These are phyloP conservation scores for Ehretia macrophylla DNA, from an alignment of 257 asterid species.

Conservation along the genomic window DNA sequence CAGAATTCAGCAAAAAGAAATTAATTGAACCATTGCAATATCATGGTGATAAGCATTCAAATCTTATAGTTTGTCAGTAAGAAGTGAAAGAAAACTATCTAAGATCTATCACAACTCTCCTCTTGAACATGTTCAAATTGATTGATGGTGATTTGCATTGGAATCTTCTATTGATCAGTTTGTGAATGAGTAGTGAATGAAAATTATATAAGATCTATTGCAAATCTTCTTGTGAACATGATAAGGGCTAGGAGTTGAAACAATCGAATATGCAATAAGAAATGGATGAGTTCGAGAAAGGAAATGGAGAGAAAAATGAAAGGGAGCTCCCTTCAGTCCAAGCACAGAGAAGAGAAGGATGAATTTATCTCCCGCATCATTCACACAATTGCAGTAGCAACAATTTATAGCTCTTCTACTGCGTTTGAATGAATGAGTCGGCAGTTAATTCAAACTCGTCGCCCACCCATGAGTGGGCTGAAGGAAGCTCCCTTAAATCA, in stretches of 20 bases:
- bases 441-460: conserved; percentile 61
- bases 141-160: neutral
- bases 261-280: neutral
- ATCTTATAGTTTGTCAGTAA: too few species aligned
- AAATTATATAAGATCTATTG: too few species aligned
- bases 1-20: neutral
- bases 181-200: neutral
- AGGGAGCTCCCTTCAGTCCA: conserved; percentile 99
- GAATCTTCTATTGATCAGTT: neutral
- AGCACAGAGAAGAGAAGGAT: conserved; percentile 46
- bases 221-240: too few species aligned
- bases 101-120: too few species aligned
- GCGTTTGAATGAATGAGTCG: conserved; percentile 67
- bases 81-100: too few species aligned
- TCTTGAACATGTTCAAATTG: neutral
- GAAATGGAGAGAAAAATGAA: conserved; percentile 6
- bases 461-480: conserved; percentile 57
- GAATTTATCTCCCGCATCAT: conserved; percentile 78
- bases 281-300: neutral
- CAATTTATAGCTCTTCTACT: conserved; percentile 7
- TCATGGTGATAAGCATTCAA: neutral
- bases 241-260: too few species aligned
- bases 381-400: conserved; percentile 55
- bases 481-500: conserved; percentile 58
- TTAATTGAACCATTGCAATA: neutral